Base-by-base conservation (phyloP, 371 early-diverging fungal species). In the Syncephalis plumigaleata region DNA sequence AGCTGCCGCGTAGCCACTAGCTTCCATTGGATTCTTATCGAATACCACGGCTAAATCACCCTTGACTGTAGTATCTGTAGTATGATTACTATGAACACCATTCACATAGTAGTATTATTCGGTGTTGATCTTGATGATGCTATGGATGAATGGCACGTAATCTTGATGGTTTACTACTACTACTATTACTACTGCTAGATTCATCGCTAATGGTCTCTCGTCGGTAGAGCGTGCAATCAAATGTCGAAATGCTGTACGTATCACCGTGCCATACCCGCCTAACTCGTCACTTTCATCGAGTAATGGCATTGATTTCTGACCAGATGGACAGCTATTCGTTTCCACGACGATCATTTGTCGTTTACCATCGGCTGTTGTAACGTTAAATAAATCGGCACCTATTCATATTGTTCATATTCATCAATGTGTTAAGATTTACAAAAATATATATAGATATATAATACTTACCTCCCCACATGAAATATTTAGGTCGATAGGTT, bases 271-370 rank as follows among this genome's bases (percentile, higher is more conserved):
- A 55, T 88, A 89, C 1, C 84, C 82, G 44, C 80, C 79, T 23
- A 71, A 72, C 56, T 76, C 77, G 49, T 87, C 86, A 2, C 76
- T 73, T 40, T 90, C 91, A 5, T 76, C 73, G n/a, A 91, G 55
- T 0, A 87, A 65, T 1, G 92, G 92, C 92, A 91, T 91, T 9
- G 87, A 86, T 52, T 87, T 89, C 65, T 91, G 90, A 17, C 92
- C 92, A n/a, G 86, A 84, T 1, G 92, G 92, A 52, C 92, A 90
- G 22, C 87, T 87, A 60, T 89, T 90, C 42, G 92, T 90, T 58
- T 91, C 92, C 42, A 91, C 82, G n/a, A 91, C 81, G 58, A 91
- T 87, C 92, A 91, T 91, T 63, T 89, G 89, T 37, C 88, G 79
- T 53, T 83, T 82, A 11, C 92, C 92, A 42, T 64, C 66, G 1